Conservation (phyloP, 2,329 filamentous ascomycete genomes). For the Colletotrichum magnum region DNA sequence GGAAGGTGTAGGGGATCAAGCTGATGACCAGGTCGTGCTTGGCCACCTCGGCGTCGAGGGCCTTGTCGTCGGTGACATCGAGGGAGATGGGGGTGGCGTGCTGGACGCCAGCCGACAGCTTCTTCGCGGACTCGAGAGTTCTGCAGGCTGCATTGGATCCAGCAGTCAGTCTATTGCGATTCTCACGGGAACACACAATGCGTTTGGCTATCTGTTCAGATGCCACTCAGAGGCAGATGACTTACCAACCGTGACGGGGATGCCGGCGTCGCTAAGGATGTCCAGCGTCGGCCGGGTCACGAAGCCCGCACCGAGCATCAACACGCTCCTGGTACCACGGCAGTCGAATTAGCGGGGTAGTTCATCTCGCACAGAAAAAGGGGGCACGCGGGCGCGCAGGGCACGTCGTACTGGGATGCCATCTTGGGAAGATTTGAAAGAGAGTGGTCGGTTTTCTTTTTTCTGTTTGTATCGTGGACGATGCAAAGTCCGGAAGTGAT, state of each 20-base stretch:
- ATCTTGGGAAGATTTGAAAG: slow-evolving; percentile 10
- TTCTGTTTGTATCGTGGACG: slow-evolving; percentile 13
- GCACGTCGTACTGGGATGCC: slow-evolving; percentile 31
- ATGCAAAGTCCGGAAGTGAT: slow-evolving; percentile 6
- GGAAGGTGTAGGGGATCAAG: slow-evolving; percentile 93
- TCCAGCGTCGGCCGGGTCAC: slow-evolving; percentile 77
- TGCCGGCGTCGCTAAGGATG: slow-evolving; percentile 71
- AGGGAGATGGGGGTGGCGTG: slow-evolving; percentile 84
- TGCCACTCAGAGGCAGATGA: slow-evolving; percentile 19
- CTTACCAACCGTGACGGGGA: slow-evolving; percentile 76
- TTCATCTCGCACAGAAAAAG: neutral
- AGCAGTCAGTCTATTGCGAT: neutral
- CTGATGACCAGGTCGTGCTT: slow-evolving; percentile 85
- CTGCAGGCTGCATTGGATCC: slow-evolving; percentile 77
- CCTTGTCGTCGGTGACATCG: slow-evolving; percentile 82
- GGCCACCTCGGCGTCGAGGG: slow-evolving; percentile 84
- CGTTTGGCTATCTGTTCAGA: too few species aligned
- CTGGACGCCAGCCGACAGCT: slow-evolving; percentile 79
- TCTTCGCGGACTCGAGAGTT: slow-evolving; percentile 82
- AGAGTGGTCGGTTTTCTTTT: neutral
- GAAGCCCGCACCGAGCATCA: slow-evolving; percentile 68
- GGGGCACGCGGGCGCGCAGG: neutral
- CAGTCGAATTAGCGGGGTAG: slow-evolving; percentile 10
- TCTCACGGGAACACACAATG: too few species aligned
- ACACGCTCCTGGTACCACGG: slow-evolving; percentile 42